A percentile compares a stretch with the other conserved stretches of the same genome.
phyloP scores from a whole-genome alignment of 306 rosid species.

The Betula pendula region DNA sequence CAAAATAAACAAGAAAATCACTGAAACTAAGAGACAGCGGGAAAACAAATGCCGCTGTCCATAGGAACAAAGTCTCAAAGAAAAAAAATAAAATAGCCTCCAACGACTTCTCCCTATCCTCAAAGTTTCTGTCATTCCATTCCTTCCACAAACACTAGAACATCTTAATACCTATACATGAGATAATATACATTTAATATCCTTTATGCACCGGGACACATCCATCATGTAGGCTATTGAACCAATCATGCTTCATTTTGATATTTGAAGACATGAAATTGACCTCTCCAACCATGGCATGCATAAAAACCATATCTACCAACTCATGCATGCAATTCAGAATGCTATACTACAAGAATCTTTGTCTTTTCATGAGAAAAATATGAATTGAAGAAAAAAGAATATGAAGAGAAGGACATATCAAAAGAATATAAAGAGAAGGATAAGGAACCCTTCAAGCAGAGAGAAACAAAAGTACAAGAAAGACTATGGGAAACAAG shows the following conservation, averaged over 20 bases:
- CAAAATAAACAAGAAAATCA: constrained; percentile 8
- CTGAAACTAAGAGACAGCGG: too few species aligned
- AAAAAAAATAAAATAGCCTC: too few species aligned
- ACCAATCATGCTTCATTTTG: not conserved
- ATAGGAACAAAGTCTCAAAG: too few species aligned
- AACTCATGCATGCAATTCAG: not conserved
- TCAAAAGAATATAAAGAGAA: not conserved
- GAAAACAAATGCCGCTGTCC: too few species aligned
- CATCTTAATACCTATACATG: not conserved
- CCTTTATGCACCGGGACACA: not conserved
- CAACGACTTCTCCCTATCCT: too few species aligned
- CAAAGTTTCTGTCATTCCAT: too few species aligned
- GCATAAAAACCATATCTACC: not conserved
- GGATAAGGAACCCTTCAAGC: not conserved
- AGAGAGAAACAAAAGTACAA: too few species aligned
- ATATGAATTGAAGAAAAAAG: too few species aligned
- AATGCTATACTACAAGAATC: not conserved
- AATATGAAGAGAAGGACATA: not conserved
- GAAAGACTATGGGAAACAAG: not conserved
- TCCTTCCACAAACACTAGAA: too few species aligned
- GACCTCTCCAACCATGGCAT: not conserved
- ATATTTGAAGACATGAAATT: not conserved
- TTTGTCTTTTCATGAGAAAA: too few species aligned
- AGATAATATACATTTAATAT: not conserved
- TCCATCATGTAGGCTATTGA: not conserved